These are phyloP conservation scores for Fomitopsis schrenkii DNA, from an alignment of 1,284 basidiomycete genomes.

Conservation along the genomic window DNA sequence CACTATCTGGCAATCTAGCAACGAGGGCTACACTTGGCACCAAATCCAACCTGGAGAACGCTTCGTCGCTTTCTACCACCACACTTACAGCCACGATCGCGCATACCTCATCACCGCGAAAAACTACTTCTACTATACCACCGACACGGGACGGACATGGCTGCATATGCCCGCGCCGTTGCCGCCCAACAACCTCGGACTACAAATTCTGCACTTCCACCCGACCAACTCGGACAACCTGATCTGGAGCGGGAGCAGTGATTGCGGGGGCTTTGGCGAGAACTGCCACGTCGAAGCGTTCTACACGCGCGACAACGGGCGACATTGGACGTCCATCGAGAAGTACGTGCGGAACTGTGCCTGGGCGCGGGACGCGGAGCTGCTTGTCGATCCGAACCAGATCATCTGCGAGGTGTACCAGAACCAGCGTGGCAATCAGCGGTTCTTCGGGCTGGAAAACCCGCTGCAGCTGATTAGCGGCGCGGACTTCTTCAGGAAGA, in stretches of 20 bases:
- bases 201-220: constrained; percentile 85
- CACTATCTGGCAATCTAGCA: constrained; percentile 88
- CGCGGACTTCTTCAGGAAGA: constrained; percentile 67
- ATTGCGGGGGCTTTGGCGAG: constrained; percentile 47
- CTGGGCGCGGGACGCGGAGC: constrained; percentile 82
- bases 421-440: constrained; percentile 82
- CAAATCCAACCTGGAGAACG: constrained; percentile 55
- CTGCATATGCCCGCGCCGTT: constrained; percentile 53
- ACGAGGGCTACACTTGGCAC: constrained; percentile 92
- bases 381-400: constrained; percentile 79
- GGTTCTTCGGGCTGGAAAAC: constrained; percentile 52
- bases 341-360: constrained; percentile 87
- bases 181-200: constrained; percentile 77
- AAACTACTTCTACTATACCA: constrained; percentile 74
- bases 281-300: constrained; percentile 72
- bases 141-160: constrained; percentile 80
- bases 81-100: constrained; percentile 74
- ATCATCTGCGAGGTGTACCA: constrained; percentile 91
- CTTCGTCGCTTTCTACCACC: constrained; percentile 86
- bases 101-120: constrained; percentile 86
- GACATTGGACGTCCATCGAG: constrained; percentile 76
- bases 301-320: constrained; percentile 77
- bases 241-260: constrained; percentile 83
- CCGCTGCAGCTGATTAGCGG: constrained; percentile 82
- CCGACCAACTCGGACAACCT: constrained; percentile 77